Base-by-base conservation (phyloP, 345 rosid species). In the Chamaenerion angustifolium region DNA sequence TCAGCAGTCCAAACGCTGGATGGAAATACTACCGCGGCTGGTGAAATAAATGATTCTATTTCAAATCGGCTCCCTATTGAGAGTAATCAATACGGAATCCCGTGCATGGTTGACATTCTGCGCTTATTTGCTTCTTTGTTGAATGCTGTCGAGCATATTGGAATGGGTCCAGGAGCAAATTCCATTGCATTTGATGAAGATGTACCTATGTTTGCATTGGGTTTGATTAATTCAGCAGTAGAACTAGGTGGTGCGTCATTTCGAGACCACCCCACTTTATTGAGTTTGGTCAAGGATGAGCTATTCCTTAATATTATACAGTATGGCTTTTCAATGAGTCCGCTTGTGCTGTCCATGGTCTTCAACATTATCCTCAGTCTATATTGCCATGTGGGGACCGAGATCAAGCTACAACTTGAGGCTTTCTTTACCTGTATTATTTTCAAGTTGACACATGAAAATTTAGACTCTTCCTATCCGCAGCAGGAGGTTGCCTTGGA, bases 401-500 rank as follows among this genome's bases (percentile, higher is more conserved):
- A 92, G 61, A 76, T 92, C 54, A 92, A 88, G 71, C 67, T 88
- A 56, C 99, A 92, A 70, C 85, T 92, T 25, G 96, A 92, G 75
- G 99, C 99, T 54, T 92, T 92, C 85, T 92, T 92, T 68, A 80
- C 96, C 19, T 87, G 96, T 68, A 88, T 92, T 62, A 74, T 88
- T 64, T 67, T 92, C 71, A 83, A 94, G 76, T 87, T 92, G 68
- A 95, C 96, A 8, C 95, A 92, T 76, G 85, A 95, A 61, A 85
- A 73, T 69, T 73, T 73, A 63, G 95, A 95, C 46, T 76, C 95
- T 64, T 76, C 86, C 40, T 84, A 87, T 60, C 95, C 80, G 73
- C 99, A 87, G 75, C 96, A 88, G 79, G 99, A 92, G 77, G 99
- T 82, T 71, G 85, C 95, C 58, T 87, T 92, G 99, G 99, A 88